phyloP scores from a whole-genome alignment of 805 yeast species.

The Metschnikowia sp. region DNA sequence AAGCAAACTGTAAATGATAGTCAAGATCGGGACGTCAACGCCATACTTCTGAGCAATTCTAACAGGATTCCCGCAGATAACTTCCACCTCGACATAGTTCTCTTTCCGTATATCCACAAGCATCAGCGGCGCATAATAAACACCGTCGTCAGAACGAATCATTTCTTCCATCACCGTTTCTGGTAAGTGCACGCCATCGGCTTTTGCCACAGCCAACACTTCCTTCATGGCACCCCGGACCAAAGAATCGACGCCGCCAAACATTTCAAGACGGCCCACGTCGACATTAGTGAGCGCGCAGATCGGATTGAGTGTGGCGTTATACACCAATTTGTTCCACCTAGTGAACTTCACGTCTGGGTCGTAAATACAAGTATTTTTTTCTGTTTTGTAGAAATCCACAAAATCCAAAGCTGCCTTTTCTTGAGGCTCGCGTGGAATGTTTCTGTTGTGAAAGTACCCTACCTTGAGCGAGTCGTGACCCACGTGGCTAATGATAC shows the following conservation, averaged over 20 bases:
- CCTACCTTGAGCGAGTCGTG: conserved; percentile 28
- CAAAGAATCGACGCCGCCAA: conserved; percentile 20
- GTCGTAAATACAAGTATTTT: conserved; percentile 38
- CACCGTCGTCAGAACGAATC: conserved; percentile 27
- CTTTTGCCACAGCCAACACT: conserved; percentile 22
- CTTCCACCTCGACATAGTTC: conserved; percentile 38
- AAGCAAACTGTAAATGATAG: conserved; percentile 21
- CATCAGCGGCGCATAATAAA: conserved; percentile 43
- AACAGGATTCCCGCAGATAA: conserved; percentile 39
- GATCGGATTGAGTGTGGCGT: conserved; percentile 62
- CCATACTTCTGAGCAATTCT: conserved; percentile 37
- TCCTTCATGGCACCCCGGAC: conserved; percentile 21
- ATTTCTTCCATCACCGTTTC: conserved; percentile 19
- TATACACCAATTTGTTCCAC: conserved; percentile 68
- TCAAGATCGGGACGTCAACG: conserved; percentile 26
- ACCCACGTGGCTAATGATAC: conserved; percentile 25
- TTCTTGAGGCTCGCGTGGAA: conserved; percentile 27
- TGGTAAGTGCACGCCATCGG: conserved; percentile 23
- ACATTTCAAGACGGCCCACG: conserved; percentile 43
- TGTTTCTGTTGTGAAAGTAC: conserved; percentile 29
- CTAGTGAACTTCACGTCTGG: conserved; percentile 50
- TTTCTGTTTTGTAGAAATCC: conserved; percentile 41
- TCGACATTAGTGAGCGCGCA: conserved; percentile 59
- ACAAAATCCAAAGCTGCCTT: conserved; percentile 43
- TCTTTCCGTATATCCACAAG: conserved; percentile 35